A percentile compares a stretch with the other conserved stretches of the same genome.
Evolutionary conservation across 371 early-diverging fungal species (phyloP).

Genomic region (Mucor irregularis): DNA sequence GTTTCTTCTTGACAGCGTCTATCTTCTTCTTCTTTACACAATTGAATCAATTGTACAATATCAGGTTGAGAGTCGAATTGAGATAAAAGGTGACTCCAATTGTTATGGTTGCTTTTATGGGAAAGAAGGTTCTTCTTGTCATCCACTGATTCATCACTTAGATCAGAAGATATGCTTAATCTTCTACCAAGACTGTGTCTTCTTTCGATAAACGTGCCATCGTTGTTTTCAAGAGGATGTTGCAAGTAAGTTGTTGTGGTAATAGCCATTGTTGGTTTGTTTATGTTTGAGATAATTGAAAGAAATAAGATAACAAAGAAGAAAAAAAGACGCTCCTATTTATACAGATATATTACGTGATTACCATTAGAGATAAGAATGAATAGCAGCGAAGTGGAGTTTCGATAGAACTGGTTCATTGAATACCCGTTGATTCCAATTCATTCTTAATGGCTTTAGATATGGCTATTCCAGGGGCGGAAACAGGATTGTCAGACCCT

Average conservation of each 20-base stretch:
- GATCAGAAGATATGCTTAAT: conserved; percentile 10
- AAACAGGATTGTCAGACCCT: conserved; percentile 16
- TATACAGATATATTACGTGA: too few relatives aligned
- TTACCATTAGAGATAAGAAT: too few relatives aligned
- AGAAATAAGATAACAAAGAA: not conserved
- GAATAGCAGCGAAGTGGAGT: too few relatives aligned
- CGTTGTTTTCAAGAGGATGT: conserved; percentile 7
- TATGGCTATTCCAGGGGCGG: conserved; percentile 14
- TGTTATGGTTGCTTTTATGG: not conserved
- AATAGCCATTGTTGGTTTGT: conserved; percentile 1
- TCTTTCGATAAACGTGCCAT: conserved; percentile 6
- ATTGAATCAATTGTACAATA: conserved; percentile 45
- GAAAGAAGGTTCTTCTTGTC: too few relatives aligned
- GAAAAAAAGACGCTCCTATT: not conserved
- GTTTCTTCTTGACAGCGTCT: conserved; percentile 51
- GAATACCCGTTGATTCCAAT: too few relatives aligned
- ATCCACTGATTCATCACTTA: conserved; percentile 10
- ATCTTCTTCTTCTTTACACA: conserved; percentile 52
- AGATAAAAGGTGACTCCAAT: conserved; percentile 18
- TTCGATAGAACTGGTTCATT: too few relatives aligned
- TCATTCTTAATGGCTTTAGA: not conserved
- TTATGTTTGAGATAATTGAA: not conserved
- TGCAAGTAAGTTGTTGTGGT: conserved; percentile 2
- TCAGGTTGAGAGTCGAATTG: conserved; percentile 45
- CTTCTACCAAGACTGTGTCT: conserved; percentile 2